Evolutionary conservation across 2,329 filamentous ascomycete species (phyloP).

Genomic region (Blastomyces parvus): DNA sequence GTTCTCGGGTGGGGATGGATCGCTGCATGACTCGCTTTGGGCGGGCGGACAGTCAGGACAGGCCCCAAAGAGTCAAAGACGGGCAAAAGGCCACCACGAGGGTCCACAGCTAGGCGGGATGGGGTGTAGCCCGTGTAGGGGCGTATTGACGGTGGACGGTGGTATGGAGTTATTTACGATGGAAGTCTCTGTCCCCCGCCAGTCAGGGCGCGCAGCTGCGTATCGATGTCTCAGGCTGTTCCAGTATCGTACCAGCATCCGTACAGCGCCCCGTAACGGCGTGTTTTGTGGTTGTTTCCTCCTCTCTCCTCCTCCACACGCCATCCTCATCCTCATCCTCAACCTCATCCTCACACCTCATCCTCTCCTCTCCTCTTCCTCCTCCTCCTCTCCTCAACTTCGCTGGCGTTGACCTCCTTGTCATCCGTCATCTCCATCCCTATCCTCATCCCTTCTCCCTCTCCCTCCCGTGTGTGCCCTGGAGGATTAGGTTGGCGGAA

Average conservation of each 20-base stretch:
- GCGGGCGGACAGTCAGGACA: too few relatives aligned
- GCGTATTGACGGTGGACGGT: neutral
- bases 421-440: constrained; percentile 18
- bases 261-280: neutral
- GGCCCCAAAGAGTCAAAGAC: too few relatives aligned
- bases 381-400: constrained; percentile 1
- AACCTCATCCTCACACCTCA: constrained; percentile 7
- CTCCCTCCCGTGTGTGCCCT: constrained; percentile 17
- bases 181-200: too few relatives aligned
- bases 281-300: neutral
- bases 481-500: neutral
- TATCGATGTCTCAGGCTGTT: neutral
- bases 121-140: neutral
- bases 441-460: constrained; percentile 25
- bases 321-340: constrained; percentile 5
- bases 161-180: too few relatives aligned
- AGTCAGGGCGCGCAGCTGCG: too few relatives aligned
- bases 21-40: neutral
- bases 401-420: constrained; percentile 2
- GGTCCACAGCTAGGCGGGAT: neutral
- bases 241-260: too few relatives aligned
- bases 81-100: neutral
- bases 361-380: neutral
- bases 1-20: too few relatives aligned
- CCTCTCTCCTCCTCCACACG: neutral